Conservation (phyloP, 345 rosid species). For the Arabidopsis suecica region DNA sequence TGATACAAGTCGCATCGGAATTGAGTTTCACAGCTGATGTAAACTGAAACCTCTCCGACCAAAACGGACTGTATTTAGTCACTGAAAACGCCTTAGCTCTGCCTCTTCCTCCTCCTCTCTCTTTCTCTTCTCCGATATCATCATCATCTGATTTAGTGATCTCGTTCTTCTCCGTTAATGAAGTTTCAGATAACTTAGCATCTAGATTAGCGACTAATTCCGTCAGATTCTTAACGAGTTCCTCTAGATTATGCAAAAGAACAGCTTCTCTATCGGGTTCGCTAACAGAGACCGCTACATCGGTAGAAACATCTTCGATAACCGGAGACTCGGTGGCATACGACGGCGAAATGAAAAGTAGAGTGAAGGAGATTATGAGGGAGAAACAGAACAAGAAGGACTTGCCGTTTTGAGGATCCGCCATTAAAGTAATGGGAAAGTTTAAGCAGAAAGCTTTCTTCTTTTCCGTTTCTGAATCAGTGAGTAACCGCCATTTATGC, state of each 20-base stretch:
- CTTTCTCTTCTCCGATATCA: constrained; percentile 29
- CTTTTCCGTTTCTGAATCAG: constrained; percentile 37
- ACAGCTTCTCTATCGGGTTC: constrained; percentile 35
- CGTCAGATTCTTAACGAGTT: constrained; percentile 67
- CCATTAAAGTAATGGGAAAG: constrained; percentile 50
- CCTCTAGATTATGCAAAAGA: constrained; percentile 67
- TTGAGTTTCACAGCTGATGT: constrained; percentile 84
- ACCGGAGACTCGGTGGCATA: constrained; percentile 38
- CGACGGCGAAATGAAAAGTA: constrained; percentile 51
- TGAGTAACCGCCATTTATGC: constrained; percentile 40
- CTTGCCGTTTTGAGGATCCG: constrained; percentile 64
- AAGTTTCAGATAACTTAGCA: constrained; percentile 50
- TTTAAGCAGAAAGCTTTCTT: constrained; percentile 8
- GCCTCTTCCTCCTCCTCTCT: constrained; percentile 39
- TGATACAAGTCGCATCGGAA: constrained; percentile 71
- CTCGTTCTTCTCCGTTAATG: constrained; percentile 36
- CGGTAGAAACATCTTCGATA: constrained; percentile 34
- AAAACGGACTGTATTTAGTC: constrained; percentile 71
- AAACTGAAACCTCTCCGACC: constrained; percentile 91
- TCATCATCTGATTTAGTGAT: constrained; percentile 25
- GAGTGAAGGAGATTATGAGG: constrained; percentile 23
- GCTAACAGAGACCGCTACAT: constrained; percentile 31
- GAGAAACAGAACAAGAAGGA: constrained; percentile 45
- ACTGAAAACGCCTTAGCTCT: constrained; percentile 55
- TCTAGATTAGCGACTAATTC: constrained; percentile 70